Evolutionary conservation across 2,329 filamentous ascomycete species (phyloP).

Genomic region (Aspergillus fischeri): DNA sequence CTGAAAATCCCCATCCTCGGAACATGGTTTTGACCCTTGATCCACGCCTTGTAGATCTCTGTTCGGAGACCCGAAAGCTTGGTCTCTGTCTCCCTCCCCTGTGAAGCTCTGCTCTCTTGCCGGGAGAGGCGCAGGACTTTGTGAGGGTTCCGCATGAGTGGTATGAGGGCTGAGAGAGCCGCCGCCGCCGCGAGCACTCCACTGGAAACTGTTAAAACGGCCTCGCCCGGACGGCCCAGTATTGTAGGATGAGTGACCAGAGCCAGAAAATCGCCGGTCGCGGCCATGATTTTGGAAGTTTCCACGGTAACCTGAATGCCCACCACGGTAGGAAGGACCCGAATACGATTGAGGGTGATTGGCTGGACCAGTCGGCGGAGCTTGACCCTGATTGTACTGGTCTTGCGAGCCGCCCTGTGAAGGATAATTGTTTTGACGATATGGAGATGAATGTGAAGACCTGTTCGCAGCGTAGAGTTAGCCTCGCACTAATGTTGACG

Average conservation of each 20-base stretch:
- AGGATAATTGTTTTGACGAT: constrained; percentile 54
- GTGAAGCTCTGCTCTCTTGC: constrained; percentile 32
- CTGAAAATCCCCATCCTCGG: constrained; percentile 37
- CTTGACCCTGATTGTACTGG: constrained; percentile 51
- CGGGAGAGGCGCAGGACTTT: constrained; percentile 26
- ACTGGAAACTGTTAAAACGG: constrained; percentile 65
- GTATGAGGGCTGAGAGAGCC: constrained; percentile 39
- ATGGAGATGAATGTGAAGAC: constrained; percentile 60
- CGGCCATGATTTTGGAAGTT: constrained; percentile 49
- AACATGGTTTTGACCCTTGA: constrained; percentile 48
- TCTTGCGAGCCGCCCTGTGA: constrained; percentile 49
- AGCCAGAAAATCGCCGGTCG: constrained; percentile 42
- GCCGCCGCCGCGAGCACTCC: constrained; percentile 59
- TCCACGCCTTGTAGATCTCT: constrained; percentile 66
- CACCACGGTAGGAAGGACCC: constrained; percentile 49
- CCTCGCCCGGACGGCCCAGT: constrained; percentile 47
- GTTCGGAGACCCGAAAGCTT: constrained; percentile 56
- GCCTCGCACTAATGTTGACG: neutral
- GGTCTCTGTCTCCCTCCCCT: constrained; percentile 52
- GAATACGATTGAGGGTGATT: constrained; percentile 55
- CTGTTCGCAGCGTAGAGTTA: neutral
- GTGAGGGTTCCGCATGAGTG: constrained; percentile 31
- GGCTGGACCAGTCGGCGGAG: constrained; percentile 51
- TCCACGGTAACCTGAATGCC: constrained; percentile 55
- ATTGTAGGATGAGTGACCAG: constrained; percentile 47